phyloP scores from a whole-genome alignment of 2,329 filamentous ascomycete genomes.

The Phaeoacremonium minimum region DNA sequence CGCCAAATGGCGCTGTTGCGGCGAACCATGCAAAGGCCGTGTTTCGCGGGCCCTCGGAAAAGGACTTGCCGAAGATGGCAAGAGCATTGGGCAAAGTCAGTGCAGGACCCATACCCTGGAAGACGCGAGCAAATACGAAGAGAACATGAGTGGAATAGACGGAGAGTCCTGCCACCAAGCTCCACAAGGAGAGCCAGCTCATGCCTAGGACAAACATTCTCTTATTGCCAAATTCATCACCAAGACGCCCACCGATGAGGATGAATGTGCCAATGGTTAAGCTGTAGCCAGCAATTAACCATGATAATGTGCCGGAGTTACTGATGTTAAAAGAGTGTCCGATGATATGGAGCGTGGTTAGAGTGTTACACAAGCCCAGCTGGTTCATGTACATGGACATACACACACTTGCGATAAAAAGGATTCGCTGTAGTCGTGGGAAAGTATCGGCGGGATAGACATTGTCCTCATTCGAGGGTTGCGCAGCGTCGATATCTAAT shows the following conservation, averaged over 20 bases:
- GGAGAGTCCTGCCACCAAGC: conserved; percentile 30
- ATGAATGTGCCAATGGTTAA: conserved; percentile 40
- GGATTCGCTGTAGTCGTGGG: neutral
- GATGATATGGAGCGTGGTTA: conserved; percentile 33
- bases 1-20: conserved; percentile 19
- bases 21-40: conserved; percentile 26
- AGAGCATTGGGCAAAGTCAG: conserved; percentile 51
- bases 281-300: conserved; percentile 41
- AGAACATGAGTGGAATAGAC: conserved; percentile 19
- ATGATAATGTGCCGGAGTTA: conserved; percentile 30
- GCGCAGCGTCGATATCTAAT: too few relatives aligned
- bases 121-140: conserved; percentile 40
- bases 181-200: conserved; percentile 33
- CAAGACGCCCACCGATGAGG: conserved; percentile 36
- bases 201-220: conserved; percentile 34
- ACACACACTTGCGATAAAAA: neutral
- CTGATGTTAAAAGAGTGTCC: conserved; percentile 32
- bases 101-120: conserved; percentile 50
- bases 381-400: conserved; percentile 1
- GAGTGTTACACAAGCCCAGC: conserved; percentile 6
- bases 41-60: conserved; percentile 26
- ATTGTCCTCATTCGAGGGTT: too few relatives aligned
- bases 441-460: neutral
- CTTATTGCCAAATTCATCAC: conserved; percentile 41
- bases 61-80: conserved; percentile 48